Evolutionary conservation across 345 rosid species (phyloP).

Genomic region (Rhodomyrtus tomentosa): DNA sequence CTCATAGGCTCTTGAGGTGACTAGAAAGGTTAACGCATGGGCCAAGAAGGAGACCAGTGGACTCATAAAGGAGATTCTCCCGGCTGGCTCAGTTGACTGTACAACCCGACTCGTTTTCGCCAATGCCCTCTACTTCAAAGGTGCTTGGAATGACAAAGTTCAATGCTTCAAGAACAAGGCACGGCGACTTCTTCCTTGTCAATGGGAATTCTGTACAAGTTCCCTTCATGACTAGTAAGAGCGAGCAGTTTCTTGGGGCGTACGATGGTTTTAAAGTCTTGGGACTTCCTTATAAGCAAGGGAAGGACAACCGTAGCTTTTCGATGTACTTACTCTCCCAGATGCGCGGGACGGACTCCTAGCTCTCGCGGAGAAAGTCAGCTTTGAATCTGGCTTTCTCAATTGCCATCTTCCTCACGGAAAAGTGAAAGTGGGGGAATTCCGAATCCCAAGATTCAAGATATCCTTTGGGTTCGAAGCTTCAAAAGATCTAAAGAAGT

Average conservation of each 20-base stretch:
- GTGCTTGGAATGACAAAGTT: conserved; percentile 66
- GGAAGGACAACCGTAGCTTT: conserved; percentile 49
- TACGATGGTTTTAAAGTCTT: conserved; percentile 65
- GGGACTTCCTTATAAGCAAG: conserved; percentile 64
- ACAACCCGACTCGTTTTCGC: conserved; percentile 49
- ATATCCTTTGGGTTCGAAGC: conserved; percentile 4
- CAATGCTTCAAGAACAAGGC: conserved; percentile 34
- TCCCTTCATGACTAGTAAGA: conserved; percentile 68
- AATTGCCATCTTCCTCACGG: conserved; percentile 1
- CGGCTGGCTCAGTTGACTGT: conserved; percentile 44
- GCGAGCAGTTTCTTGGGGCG: conserved; percentile 32
- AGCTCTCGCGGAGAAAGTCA: background rate
- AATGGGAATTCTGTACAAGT: conserved; percentile 37
- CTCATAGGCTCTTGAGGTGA: conserved; percentile 53
- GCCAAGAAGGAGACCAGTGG: conserved; percentile 64
- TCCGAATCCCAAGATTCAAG: conserved; percentile 8
- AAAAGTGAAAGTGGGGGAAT: conserved; percentile 1
- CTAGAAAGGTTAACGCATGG: conserved; percentile 59
- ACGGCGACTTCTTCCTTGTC: conserved; percentile 50
- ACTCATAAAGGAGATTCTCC: conserved; percentile 61
- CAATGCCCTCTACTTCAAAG: conserved; percentile 83
- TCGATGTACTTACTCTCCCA: conserved; percentile 74
- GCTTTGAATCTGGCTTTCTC: background rate
- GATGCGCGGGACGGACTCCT: conserved; percentile 16
- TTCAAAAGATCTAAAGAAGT: background rate